Evolutionary conservation across 2,329 filamentous ascomycete species (phyloP), one percentile per base, ranked within the genome.

Genomic region (Hyphodiscus sp.): DNA sequence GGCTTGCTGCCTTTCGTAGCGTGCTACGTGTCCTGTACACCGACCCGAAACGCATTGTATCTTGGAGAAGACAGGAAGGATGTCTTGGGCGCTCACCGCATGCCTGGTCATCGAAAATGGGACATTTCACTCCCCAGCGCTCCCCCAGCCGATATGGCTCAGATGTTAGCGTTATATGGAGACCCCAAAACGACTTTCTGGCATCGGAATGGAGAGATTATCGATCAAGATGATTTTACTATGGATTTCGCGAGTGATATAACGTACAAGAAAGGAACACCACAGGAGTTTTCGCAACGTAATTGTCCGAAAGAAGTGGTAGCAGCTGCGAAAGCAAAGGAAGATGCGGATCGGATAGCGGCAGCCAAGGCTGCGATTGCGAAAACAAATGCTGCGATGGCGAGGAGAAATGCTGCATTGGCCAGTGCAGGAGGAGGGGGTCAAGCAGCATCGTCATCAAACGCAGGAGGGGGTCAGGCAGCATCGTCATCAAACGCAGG

Each of bases 51-150:
- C 41, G 56, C 60, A 18, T 41, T 76, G 10, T 74, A 70, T 67
- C 49, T 76, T 41, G 74, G 74, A 16, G 70, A 73, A 53, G 69
- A 73, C 52, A 66, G 74, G 19, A 67, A 69, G 50, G 73, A 76
- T 45, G 72, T 76, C 5, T 59, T 77, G 2, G 72, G 74, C 1
- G 63, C 69, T 5, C 65, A 62, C 16, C 68, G 70, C 19, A 64
- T 76, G 58, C 74, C 74, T 11, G 71, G 69, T 1, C 65, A 68
- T 38, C 63, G 62, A 57, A 58, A 56, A 47, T 61, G 60, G 57
- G 54, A 53, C 18, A 55, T 59, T 15, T 41, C 51, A 1, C 48
- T 54, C 2, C 23, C 38, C 5, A 20, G 41, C 9, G 47, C n/a
- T 13, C n/a, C 18, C 1, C 38, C 33, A 15, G 49, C 46, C 11